A percentile compares a stretch with the other conserved stretches of the same genome.
phyloP scores from a whole-genome alignment of 2,329 filamentous ascomycete genomes.

The Helotiales sp. region DNA sequence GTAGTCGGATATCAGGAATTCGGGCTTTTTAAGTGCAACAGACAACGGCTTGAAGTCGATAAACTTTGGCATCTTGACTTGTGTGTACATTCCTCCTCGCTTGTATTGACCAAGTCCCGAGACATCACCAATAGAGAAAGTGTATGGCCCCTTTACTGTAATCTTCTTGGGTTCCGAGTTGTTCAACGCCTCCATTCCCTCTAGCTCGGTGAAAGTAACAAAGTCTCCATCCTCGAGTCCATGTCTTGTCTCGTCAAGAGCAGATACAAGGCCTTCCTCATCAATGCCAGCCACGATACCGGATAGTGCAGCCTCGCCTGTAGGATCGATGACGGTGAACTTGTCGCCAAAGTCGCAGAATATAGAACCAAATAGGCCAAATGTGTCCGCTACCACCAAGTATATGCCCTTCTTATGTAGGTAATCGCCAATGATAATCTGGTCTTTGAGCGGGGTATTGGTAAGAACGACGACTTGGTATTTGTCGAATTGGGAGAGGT shows the following conservation, averaged over 20 bases:
- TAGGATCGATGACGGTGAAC: conserved; percentile 87
- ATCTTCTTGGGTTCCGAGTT: conserved; percentile 82
- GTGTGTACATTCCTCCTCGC: conserved; percentile 84
- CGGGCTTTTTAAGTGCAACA: conserved; percentile 78
- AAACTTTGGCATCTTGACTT: conserved; percentile 98
- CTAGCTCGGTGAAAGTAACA: conserved; percentile 89
- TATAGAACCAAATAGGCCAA: conserved; percentile 89
- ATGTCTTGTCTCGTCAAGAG: conserved; percentile 90
- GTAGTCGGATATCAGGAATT: conserved; percentile 90
- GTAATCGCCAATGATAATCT: conserved; percentile 85
- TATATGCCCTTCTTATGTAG: conserved; percentile 94
- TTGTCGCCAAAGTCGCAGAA: conserved; percentile 97
- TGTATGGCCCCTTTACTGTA: conserved; percentile 93
- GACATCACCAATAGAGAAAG: conserved; percentile 95
- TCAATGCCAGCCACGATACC: conserved; percentile 91
- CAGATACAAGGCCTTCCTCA: conserved; percentile 87
- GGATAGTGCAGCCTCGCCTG: conserved; percentile 81
- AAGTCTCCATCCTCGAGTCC: conserved; percentile 95
- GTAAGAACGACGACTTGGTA: conserved; percentile 95
- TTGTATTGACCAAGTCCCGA: conserved; percentile 83
- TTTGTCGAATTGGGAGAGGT: conserved; percentile 80
- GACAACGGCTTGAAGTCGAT: conserved; percentile 84
- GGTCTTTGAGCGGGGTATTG: conserved; percentile 75
- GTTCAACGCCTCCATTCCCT: conserved; percentile 90
- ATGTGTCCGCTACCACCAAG: conserved; percentile 83